These are phyloP conservation scores for Stygiomarasmius scandens DNA, from an alignment of 1,284 basidiomycete genomes.

Conservation along the genomic window DNA sequence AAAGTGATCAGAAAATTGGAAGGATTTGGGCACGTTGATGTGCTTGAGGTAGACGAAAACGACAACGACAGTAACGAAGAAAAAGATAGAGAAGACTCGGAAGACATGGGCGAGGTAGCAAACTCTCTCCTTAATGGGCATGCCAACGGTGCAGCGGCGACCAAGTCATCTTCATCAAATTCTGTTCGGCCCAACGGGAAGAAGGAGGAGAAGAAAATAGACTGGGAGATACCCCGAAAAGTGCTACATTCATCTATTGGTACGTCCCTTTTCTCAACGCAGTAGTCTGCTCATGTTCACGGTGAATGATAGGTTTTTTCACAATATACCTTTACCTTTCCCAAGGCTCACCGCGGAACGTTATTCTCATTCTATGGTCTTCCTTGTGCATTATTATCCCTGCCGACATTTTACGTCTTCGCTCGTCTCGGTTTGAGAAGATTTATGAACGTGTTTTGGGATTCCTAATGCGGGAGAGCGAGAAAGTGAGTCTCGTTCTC, in stretches of 20 bases:
- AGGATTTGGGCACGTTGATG: slow-evolving; percentile 40
- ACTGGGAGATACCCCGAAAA: slow-evolving; percentile 92
- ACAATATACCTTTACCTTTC: slow-evolving; percentile 78
- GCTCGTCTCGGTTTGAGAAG: slow-evolving; percentile 67
- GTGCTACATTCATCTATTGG: slow-evolving; percentile 92
- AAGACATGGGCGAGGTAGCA: slow-evolving; percentile 25
- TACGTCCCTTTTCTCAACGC: slow-evolving; percentile 37
- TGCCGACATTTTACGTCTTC: slow-evolving; percentile 81
- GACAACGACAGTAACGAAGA: slow-evolving; percentile 24
- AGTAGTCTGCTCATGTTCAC: slow-evolving; percentile 5
- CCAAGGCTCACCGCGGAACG: slow-evolving; percentile 53
- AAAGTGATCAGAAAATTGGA: slow-evolving; percentile 47
- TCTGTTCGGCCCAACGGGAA: neutral
- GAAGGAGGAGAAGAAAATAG: slow-evolving; percentile 35
- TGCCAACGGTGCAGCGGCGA: slow-evolving; percentile 17
- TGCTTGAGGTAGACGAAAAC: slow-evolving; percentile 23
- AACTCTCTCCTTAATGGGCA: slow-evolving; percentile 21
- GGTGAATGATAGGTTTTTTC: slow-evolving; percentile 67
- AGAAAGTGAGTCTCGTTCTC: slow-evolving; percentile 59
- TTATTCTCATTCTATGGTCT: slow-evolving; percentile 68
- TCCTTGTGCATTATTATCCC: slow-evolving; percentile 75
- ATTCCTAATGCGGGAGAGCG: slow-evolving; percentile 92
- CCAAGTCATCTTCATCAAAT: slow-evolving; percentile 3
- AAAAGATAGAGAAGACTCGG: slow-evolving; percentile 19
- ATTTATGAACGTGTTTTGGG: slow-evolving; percentile 82